Percentiles rank a stretch among this genome's conserved stretches.
phyloP scores from a whole-genome alignment of 2,329 filamentous ascomycete species.

The Beauveria pseudobassiana region DNA sequence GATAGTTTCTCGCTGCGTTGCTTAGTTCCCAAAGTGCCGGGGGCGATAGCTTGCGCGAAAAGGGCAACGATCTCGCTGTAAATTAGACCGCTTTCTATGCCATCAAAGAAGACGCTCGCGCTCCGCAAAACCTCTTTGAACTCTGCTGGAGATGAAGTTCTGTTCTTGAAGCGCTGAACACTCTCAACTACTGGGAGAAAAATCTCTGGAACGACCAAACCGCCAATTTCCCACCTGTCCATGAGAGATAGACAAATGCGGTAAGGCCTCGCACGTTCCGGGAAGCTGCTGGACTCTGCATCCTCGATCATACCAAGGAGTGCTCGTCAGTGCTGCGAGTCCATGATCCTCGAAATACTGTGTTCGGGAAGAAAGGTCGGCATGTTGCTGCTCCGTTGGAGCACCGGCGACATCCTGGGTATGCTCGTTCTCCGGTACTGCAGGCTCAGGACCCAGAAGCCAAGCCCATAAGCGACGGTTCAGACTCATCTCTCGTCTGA shows the following conservation, averaged over 20 bases:
- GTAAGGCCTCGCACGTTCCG: constrained; percentile 75
- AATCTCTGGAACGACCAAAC: constrained; percentile 76
- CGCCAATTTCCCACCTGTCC: constrained; percentile 97
- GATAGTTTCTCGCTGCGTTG: constrained; percentile 57
- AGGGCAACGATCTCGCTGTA: constrained; percentile 75
- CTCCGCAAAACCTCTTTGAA: constrained; percentile 85
- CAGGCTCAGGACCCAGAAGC: constrained; percentile 74
- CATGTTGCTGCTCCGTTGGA: constrained; percentile 34
- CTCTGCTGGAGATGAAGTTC: constrained; percentile 57
- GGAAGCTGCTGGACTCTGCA: constrained; percentile 22
- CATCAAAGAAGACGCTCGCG: constrained; percentile 94
- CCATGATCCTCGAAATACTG: constrained; percentile 81
- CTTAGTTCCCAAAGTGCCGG: constrained; percentile 32
- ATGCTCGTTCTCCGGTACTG: constrained; percentile 40
- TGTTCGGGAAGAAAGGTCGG: constrained; percentile 50
- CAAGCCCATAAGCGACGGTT: constrained; percentile 94
- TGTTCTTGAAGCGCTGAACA: constrained; percentile 64
- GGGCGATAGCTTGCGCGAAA: constrained; percentile 51
- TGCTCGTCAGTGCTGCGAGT: constrained; percentile 65
- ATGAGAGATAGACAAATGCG: constrained; percentile 90
- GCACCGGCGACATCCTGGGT: constrained; percentile 37
- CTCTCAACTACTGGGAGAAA: constrained; percentile 82
- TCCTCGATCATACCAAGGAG: constrained; percentile 67
- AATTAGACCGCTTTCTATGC: constrained; percentile 88
- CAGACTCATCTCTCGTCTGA: constrained; percentile 89